A percentile compares a stretch with the other conserved stretches of the same genome.
Conservation (phyloP, 2,329 filamentous ascomycete genomes). For the Dactylellina parvicollis region DNA sequence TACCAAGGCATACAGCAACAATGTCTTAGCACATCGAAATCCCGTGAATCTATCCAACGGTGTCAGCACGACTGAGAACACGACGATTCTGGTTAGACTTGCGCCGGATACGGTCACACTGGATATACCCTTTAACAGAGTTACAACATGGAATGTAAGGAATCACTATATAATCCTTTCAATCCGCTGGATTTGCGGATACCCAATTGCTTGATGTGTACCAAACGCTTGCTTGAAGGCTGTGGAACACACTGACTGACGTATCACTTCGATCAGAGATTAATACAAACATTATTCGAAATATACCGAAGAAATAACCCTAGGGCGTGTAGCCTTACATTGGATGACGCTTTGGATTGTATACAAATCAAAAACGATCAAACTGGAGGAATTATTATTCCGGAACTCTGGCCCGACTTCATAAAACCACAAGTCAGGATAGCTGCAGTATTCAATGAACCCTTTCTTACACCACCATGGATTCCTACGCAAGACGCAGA, state of each 20-base stretch:
- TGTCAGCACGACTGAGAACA: slow-evolving; percentile 30
- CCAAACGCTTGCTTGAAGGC: slow-evolving; percentile 26
- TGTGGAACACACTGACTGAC: slow-evolving; percentile 44
- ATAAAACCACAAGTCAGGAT: slow-evolving; percentile 46
- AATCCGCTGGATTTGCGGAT: neutral
- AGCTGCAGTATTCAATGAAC: slow-evolving; percentile 31
- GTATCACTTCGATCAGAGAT: slow-evolving; percentile 35
- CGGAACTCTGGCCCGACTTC: slow-evolving; percentile 46
- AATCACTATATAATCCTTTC: neutral
- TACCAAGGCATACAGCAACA: slow-evolving; percentile 27
- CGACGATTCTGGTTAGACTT: slow-evolving; percentile 48
- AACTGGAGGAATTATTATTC: slow-evolving; percentile 36
- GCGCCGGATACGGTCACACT: slow-evolving; percentile 41
- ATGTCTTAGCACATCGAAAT: slow-evolving; percentile 30
- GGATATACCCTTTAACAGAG: slow-evolving; percentile 52
- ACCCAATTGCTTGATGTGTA: neutral
- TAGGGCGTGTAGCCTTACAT: slow-evolving; percentile 10
- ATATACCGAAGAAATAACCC: slow-evolving; percentile 45
- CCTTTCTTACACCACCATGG: slow-evolving; percentile 33
- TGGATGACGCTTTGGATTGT: slow-evolving; percentile 28
- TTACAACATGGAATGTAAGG: slow-evolving; percentile 51
- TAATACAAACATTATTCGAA: slow-evolving; percentile 49
- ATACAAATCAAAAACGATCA: slow-evolving; percentile 42
- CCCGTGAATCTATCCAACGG: slow-evolving; percentile 21
- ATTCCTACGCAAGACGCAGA: neutral